Evolutionary conservation across 768 basidiomycete species (phyloP).

Genomic region (Neoboletus magnificus): DNA sequence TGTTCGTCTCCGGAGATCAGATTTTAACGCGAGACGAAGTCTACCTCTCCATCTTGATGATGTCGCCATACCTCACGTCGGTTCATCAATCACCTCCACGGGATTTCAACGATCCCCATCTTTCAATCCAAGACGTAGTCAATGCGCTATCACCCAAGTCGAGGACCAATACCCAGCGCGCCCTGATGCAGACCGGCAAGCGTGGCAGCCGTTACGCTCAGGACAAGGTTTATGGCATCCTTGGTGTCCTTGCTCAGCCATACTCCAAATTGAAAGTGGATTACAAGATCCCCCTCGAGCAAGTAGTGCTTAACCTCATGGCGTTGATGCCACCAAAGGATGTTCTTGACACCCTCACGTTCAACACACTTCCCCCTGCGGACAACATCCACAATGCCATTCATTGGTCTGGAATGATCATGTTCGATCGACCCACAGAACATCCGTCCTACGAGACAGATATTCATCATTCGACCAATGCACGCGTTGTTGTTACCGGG

Average conservation of each 20-base stretch:
- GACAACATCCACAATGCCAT: neutral
- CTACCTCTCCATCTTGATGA: conserved; percentile 8
- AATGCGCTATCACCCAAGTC: conserved; percentile 10
- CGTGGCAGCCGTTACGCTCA: neutral
- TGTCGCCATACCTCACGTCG: conserved; percentile 10
- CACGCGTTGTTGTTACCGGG: neutral
- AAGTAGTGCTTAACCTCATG: conserved; percentile 6
- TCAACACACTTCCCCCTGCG: conserved; percentile 3
- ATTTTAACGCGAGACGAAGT: conserved; percentile 2
- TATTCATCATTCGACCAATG: conserved; percentile 1
- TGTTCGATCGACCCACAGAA: conserved; percentile 1
- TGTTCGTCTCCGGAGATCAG: conserved; percentile 11
- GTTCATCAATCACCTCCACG: neutral
- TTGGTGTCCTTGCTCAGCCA: neutral
- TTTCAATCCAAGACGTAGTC: conserved; percentile 7
- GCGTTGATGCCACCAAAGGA: conserved; percentile 1
- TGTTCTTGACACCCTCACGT: conserved; percentile 13
- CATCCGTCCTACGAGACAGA: conserved; percentile 11
- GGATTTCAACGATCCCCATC: neutral
- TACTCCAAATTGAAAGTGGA: neutral
- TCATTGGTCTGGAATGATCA: conserved; percentile 14
- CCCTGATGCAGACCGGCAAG: conserved; percentile 8
- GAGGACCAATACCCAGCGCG: conserved; percentile 2
- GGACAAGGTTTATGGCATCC: conserved; percentile 11
- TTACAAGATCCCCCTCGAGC: neutral